Evolutionary conservation across 2,329 filamentous ascomycete genomes (phyloP), one percentile per base, ranked within the genome.

Genomic region (Paramyrothecium roridum): DNA sequence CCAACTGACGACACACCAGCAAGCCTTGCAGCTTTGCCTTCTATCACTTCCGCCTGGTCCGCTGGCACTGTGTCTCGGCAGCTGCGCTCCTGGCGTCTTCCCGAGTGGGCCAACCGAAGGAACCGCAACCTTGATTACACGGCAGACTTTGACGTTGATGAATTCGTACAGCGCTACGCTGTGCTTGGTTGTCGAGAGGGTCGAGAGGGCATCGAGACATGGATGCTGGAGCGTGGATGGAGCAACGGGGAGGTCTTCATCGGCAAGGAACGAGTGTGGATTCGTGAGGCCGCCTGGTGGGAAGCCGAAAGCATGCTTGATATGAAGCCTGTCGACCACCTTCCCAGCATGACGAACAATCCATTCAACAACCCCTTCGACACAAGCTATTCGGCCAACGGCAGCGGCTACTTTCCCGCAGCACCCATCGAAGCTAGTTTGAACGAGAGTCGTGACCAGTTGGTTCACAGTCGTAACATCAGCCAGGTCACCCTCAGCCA

Each of bases 291-390:
- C 55, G 90, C 93, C 2, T 99, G 95, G 93, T 98, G 93, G 93
- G 93, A 98, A 73, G 93, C 93, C 6, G 95, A 99, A 75, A 90
- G 85, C 58, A 96, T 97, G 89, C 86, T 98, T 26, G 95, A 99
- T 66, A 80, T 96, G 64, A 93, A 95, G 72, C 85, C 87, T 1
- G 78, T 82, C 53, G 82, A 85, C 45, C 71, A 72, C 48, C 57
- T 69, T 22, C 69, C 67, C 10, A 65, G 61, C 8, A 66, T 73
- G 26, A 79, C 80, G 26, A 80, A 76, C 48, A 83, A 82, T 57
- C 72, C 72, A 1, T 75, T 75, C 50, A 66, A 62, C 48, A 66
- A 65, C 6, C 70, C 69, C 4, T 82, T 93, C 60, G 90, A 93
- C 33, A 86, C 84, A 3, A 85, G 86, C 51, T 95, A 93, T 66